A percentile compares a stretch with the other conserved stretches of the same genome.
Conservation (phyloP, 2,329 filamentous ascomycete genomes). For the Neospermospora avenae region DNA sequence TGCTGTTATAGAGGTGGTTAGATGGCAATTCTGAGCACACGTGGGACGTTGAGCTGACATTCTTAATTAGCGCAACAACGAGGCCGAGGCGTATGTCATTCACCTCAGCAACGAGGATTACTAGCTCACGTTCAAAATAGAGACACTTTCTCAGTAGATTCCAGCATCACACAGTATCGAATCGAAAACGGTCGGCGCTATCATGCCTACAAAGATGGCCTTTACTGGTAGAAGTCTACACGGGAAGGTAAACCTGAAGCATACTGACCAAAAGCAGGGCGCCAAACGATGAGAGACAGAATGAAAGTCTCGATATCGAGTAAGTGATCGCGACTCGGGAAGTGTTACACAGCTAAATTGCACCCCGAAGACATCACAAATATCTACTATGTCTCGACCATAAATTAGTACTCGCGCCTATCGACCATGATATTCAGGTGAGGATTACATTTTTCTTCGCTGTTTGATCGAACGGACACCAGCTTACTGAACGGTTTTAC, state of each 20-base stretch:
- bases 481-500: slow-evolving; percentile 10
- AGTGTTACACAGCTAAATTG: background rate
- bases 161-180: slow-evolving; percentile 30
- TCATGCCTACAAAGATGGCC: slow-evolving; percentile 44
- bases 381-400: slow-evolving; percentile 28
- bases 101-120: too few relatives aligned
- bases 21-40: background rate
- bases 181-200: slow-evolving; percentile 48
- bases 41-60: slow-evolving; percentile 4
- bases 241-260: too few relatives aligned
- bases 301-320: slow-evolving; percentile 31
- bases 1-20: slow-evolving; percentile 10
- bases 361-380: slow-evolving; percentile 32
- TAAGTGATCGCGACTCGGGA: slow-evolving; percentile 5
- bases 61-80: background rate
- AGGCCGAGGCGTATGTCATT: too few relatives aligned
- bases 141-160: slow-evolving; percentile 36
- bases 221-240: slow-evolving; percentile 29
- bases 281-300: slow-evolving; percentile 33
- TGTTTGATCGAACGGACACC: background rate
- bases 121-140: too few relatives aligned
- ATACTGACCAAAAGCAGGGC: slow-evolving; percentile 22
- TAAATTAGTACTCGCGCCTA: slow-evolving; percentile 30
- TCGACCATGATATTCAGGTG: slow-evolving; percentile 31
- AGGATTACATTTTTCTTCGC: background rate